A percentile compares a stretch with the other conserved stretches of the same genome.
Conservation (phyloP, 2,329 filamentous ascomycete species). For the Mycosphaerelloides madeirae region DNA sequence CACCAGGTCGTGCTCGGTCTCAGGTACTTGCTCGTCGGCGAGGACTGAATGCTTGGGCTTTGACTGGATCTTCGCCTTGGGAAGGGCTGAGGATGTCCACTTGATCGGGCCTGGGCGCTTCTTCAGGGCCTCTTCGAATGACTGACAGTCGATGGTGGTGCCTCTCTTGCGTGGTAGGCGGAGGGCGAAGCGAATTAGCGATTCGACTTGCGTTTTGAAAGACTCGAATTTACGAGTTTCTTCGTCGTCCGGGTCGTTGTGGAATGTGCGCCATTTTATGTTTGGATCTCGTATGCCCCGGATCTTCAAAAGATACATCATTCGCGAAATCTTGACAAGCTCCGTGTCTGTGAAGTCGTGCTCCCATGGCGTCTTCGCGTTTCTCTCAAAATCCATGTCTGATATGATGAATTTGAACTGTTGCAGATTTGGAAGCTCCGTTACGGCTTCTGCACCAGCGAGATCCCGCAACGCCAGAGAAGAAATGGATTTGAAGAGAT, state of each 20-base stretch:
- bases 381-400: neutral
- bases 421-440: neutral
- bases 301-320: neutral
- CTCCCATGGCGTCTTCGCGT: neutral
- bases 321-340: neutral
- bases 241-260: neutral
- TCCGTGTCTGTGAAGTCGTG: neutral
- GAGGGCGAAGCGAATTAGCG: neutral
- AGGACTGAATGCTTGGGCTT: neutral
- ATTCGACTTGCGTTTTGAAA: neutral
- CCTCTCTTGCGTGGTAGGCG: neutral
- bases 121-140: neutral
- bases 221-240: neutral
- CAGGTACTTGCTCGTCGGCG: neutral
- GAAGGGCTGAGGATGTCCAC: neutral
- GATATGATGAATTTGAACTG: neutral
- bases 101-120: neutral
- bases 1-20: constrained; percentile 1
- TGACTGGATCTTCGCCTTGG: too few species aligned
- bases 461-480: neutral
- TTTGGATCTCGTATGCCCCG: neutral
- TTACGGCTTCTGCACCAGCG: neutral
- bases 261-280: neutral
- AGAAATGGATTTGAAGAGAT: neutral
- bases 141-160: too few species aligned